A percentile compares a stretch with the other conserved stretches of the same genome.
These are phyloP conservation scores for Trypanosomatidae sp. DNA, from an alignment of 208 protist genomes.

Conservation along the genomic window DNA sequence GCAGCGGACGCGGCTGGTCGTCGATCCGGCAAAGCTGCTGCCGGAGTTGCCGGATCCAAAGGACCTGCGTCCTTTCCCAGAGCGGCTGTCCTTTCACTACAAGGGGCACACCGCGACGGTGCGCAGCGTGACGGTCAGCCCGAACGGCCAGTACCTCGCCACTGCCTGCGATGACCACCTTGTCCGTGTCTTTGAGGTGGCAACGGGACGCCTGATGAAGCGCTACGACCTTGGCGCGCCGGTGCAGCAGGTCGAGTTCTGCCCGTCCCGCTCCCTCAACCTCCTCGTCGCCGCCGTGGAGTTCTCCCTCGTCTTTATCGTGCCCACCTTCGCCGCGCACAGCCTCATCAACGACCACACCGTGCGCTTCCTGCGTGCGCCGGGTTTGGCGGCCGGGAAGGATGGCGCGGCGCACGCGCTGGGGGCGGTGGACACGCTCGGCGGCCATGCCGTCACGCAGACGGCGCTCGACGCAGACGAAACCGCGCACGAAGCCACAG, in stretches of 20 bases:
- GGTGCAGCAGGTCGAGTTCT: slow-evolving; percentile 95
- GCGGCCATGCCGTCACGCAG: slow-evolving; percentile 81
- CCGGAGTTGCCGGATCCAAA: slow-evolving; percentile 97
- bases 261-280: slow-evolving; percentile 89
- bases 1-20: slow-evolving; percentile 89
- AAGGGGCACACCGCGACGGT: slow-evolving; percentile 96
- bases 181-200: slow-evolving; percentile 97
- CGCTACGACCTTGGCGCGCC: slow-evolving; percentile 89
- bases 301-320: slow-evolving; percentile 89
- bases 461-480: slow-evolving; percentile 82
- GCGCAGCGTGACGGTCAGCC: slow-evolving; percentile 93
- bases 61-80: slow-evolving; percentile 99
- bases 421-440: slow-evolving; percentile 59
- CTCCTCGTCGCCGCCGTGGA: slow-evolving; percentile 90
- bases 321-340: slow-evolving; percentile 83
- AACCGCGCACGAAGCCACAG: slow-evolving; percentile 57
- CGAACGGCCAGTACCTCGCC: slow-evolving; percentile 97
- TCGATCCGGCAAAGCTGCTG: slow-evolving; percentile 96
- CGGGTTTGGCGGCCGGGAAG: slow-evolving; percentile 44
- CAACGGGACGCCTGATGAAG: slow-evolving; percentile 96
- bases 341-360: slow-evolving; percentile 87
- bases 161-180: slow-evolving; percentile 97
- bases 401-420: slow-evolving; percentile 15
- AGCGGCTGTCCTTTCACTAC: slow-evolving; percentile 94
- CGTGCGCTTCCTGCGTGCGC: slow-evolving; percentile 81